Percentiles rank a stretch among this genome's conserved stretches.
phyloP scores from a whole-genome alignment of 176 grass and related monocot species.

The Musa troglodytarum region DNA sequence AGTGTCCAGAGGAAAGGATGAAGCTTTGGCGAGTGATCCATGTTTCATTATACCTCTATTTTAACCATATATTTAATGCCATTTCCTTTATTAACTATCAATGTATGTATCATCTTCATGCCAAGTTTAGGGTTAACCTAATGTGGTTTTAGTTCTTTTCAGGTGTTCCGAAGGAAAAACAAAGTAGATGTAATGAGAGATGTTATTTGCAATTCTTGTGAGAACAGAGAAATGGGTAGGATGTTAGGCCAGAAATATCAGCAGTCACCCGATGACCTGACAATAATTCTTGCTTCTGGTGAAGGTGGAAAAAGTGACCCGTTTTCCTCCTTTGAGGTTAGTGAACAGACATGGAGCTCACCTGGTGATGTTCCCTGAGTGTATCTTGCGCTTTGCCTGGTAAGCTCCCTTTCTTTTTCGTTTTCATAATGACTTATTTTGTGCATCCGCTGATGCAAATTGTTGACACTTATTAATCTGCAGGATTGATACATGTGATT shows the following conservation, averaged over 20 bases:
- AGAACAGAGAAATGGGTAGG: constrained; percentile 34
- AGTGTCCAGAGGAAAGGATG: constrained; percentile 61
- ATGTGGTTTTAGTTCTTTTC: constrained; percentile 23
- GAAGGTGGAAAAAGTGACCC: constrained; percentile 11
- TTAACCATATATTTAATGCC: constrained; percentile 12
- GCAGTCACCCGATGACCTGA: constrained; percentile 37
- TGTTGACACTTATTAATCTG: background rate
- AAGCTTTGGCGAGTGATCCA: constrained; percentile 34
- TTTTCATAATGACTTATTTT: background rate
- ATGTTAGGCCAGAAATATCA: constrained; percentile 30
- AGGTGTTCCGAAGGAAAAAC: constrained; percentile 82
- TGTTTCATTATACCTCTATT: constrained; percentile 12
- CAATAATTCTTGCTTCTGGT: constrained; percentile 23
- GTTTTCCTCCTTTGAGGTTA: constrained; percentile 36
- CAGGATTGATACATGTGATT: constrained; percentile 88
- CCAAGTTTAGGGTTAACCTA: constrained; percentile 6
- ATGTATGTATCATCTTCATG: background rate
- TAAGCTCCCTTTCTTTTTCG: constrained; percentile 16
- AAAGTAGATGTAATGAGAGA: constrained; percentile 64
- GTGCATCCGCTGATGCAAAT: background rate
- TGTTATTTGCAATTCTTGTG: constrained; percentile 28
- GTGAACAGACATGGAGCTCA: constrained; percentile 15
- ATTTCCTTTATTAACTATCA: background rate
- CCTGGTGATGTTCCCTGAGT: constrained; percentile 17
- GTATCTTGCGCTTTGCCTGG: constrained; percentile 49